Conservation (phyloP, 495 filamentous ascomycete genomes). For the Aspergillus bridgeri region DNA sequence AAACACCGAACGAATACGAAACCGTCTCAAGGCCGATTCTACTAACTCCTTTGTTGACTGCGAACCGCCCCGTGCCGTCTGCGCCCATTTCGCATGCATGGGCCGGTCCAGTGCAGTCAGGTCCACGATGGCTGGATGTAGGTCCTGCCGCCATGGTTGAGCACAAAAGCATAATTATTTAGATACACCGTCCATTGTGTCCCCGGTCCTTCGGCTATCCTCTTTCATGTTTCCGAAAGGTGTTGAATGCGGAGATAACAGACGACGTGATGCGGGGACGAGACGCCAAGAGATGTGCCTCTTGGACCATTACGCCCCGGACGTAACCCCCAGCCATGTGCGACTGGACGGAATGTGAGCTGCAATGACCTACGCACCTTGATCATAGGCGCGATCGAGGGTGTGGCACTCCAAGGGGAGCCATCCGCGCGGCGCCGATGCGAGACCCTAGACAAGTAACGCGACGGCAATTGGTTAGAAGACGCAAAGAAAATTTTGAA, state of each 20-base stretch:
- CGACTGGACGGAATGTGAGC: not conserved
- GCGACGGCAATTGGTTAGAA: conserved; percentile 8
- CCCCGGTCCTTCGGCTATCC: not conserved
- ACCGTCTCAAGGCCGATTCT: not conserved
- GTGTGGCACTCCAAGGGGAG: not conserved
- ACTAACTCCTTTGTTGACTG: not conserved
- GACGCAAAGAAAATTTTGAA: conserved; percentile 29
- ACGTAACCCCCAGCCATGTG: not conserved
- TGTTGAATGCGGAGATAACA: not conserved
- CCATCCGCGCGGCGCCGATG: not conserved
- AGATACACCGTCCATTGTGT: too few species aligned
- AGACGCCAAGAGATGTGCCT: not conserved
- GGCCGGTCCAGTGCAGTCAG: conserved; percentile 3
- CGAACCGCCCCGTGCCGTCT: not conserved
- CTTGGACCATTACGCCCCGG: not conserved
- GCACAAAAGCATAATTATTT: too few species aligned
- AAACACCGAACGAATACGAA: not conserved
- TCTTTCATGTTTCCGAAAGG: not conserved
- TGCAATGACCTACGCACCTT: not conserved
- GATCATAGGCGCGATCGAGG: not conserved
- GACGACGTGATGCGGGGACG: not conserved
- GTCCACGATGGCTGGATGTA: not conserved
- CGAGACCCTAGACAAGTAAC: not conserved
- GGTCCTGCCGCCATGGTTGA: too few species aligned
- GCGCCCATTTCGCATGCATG: conserved; percentile 1